A percentile compares a stretch with the other conserved stretches of the same genome.
phyloP scores from a whole-genome alignment of 2,329 filamentous ascomycete genomes.

The Remersonia thermophila region DNA sequence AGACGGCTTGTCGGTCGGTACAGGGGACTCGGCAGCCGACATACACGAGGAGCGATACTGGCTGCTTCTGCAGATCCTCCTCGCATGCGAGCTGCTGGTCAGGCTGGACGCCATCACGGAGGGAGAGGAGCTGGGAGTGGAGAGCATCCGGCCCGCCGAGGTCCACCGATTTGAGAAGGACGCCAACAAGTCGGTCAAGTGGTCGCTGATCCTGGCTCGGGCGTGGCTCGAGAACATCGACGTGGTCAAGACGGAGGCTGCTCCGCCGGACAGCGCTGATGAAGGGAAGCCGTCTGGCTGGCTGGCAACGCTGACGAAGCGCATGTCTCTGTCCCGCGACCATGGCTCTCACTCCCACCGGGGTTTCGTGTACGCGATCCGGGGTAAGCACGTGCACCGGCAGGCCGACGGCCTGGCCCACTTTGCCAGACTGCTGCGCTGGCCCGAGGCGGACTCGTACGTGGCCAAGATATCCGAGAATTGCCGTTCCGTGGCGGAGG shows the following conservation, averaged over 20 bases:
- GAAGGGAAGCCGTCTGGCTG: constrained; percentile 31
- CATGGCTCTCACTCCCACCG: constrained; percentile 25
- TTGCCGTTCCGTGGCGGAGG: constrained; percentile 30
- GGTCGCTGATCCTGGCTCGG: constrained; percentile 52
- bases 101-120: constrained; percentile 51
- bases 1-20: constrained; percentile 39
- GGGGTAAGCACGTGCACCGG: constrained; percentile 42
- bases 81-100: constrained; percentile 53
- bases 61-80: constrained; percentile 52
- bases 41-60: constrained; percentile 52
- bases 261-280: constrained; percentile 14
- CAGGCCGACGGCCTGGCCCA: constrained; percentile 51
- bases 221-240: constrained; percentile 58
- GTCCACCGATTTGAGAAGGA: constrained; percentile 50
- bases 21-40: constrained; percentile 36
- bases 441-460: constrained; percentile 47
- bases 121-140: constrained; percentile 42
- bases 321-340: constrained; percentile 33
- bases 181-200: constrained; percentile 50
- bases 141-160: constrained; percentile 41
- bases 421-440: constrained; percentile 49
- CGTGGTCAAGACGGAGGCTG: constrained; percentile 34
- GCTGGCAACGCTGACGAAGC: constrained; percentile 46
- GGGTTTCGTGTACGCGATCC: constrained; percentile 34
- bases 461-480: constrained; percentile 37